Evolutionary conservation across 768 basidiomycete genomes (phyloP), one percentile per base, ranked within the genome.

Genomic region (Mycena crocata): DNA sequence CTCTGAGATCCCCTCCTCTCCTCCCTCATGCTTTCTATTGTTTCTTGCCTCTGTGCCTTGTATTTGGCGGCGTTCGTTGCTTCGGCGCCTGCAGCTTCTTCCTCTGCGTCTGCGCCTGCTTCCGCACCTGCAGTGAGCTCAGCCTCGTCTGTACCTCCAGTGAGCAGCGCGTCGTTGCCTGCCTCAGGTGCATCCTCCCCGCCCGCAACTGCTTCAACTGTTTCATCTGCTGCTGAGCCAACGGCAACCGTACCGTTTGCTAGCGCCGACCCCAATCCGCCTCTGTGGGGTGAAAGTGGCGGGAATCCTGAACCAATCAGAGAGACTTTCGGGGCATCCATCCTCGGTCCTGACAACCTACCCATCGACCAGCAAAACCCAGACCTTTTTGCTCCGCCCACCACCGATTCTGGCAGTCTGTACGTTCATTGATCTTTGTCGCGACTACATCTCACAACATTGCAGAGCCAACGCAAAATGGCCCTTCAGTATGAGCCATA

Each of bases 401-500:
- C 78, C 3, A 85, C 81, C 9, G 85, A 86, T 69, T 70, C 79
- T 57, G 83, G 84, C 34, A 77, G 73, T 62, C 70, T 85, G 84
- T 83, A 68, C 42, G 83, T 74, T 30, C n/a, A 17, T 2, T 61
- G 52, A 39, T 37, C 30, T 34, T 44, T 23, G 3, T 31, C 7
- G 28, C n/a, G 51, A 28, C 31, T 52, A 19, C 32, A 23, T 15
- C 40, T 39, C 8, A 60, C n/a, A 19, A 17, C 40, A 14, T 15
- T 62, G n/a, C 24, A 57, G 31, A 24, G 64, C 45, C 9, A 87
- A 88, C 64, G 81, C 84, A 28, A 87, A 88, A 72, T 89, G 88
- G 88, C 83, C 88, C 0, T 87, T 88, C 72, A 75, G 76, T 63
- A 71, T 88, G 44, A 87, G 86, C 59, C 84, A 84, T 71, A 88